phyloP scores from a whole-genome alignment of 2,329 filamentous ascomycete species.

The Graphilbum fragrans region DNA sequence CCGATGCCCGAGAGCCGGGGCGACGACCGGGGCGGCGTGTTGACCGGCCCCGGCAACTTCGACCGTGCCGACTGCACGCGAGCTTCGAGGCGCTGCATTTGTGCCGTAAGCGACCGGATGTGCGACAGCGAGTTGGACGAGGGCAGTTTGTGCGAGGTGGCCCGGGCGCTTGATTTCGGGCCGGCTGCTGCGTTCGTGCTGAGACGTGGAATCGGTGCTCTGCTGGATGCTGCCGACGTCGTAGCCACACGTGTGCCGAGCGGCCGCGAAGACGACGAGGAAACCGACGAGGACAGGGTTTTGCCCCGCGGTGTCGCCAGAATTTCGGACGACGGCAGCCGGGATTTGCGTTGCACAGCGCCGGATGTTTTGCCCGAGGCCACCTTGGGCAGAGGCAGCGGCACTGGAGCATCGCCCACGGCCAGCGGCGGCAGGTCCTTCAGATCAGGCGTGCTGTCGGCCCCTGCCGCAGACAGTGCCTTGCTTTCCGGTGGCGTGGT shows the following conservation, averaged over 20 bases:
- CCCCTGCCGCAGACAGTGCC: slow-evolving; percentile 39
- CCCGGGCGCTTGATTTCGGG: slow-evolving; percentile 34
- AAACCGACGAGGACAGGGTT: slow-evolving; percentile 21
- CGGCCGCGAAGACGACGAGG: slow-evolving; percentile 21
- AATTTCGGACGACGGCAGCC: slow-evolving; percentile 39
- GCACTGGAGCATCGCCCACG: slow-evolving; percentile 71
- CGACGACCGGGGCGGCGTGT: slow-evolving; percentile 70
- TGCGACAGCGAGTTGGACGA: slow-evolving; percentile 70
- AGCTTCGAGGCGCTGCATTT: slow-evolving; percentile 94
- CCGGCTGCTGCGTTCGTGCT: slow-evolving; percentile 30
- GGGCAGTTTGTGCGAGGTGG: slow-evolving; percentile 36
- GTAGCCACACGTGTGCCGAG: slow-evolving; percentile 26
- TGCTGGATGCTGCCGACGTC: slow-evolving; percentile 35
- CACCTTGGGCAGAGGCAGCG: slow-evolving; percentile 23
- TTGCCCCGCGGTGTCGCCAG: slow-evolving; percentile 41
- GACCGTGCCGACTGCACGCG: slow-evolving; percentile 85
- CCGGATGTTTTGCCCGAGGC: slow-evolving; percentile 23
- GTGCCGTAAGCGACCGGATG: slow-evolving; percentile 84
- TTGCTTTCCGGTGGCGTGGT: slow-evolving; percentile 71
- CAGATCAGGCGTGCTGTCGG: slow-evolving; percentile 48
- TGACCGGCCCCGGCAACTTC: slow-evolving; percentile 72
- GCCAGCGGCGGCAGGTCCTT: slow-evolving; percentile 87
- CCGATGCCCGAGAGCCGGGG: slow-evolving; percentile 43
- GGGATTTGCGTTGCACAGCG: slow-evolving; percentile 30
- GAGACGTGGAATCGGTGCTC: slow-evolving; percentile 24